Conservation (phyloP, 2,329 filamentous ascomycete species). For the Sclerotinia nivalis region DNA sequence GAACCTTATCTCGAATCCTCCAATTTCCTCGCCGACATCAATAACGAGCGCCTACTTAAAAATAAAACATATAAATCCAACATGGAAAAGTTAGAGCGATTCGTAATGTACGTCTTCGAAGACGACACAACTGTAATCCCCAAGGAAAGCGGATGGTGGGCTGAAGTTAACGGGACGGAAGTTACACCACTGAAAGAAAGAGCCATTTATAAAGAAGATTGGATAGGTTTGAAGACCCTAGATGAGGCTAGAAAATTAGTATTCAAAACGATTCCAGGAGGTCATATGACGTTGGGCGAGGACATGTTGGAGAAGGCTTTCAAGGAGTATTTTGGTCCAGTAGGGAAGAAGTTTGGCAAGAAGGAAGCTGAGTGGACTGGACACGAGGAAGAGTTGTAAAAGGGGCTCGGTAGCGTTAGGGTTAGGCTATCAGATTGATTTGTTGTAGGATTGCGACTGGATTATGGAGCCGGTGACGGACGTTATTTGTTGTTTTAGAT, state of each 20-base stretch:
- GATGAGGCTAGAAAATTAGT: constrained; percentile 77
- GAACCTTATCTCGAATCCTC: constrained; percentile 75
- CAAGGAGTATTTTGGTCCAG: constrained; percentile 47
- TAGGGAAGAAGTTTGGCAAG: constrained; percentile 33
- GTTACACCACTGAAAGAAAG: constrained; percentile 68
- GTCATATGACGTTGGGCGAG: constrained; percentile 79
- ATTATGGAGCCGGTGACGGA: not conserved
- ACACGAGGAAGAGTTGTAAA: constrained; percentile 23
- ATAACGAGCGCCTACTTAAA: constrained; percentile 82
- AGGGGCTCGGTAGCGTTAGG: not conserved
- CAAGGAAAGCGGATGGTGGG: constrained; percentile 89
- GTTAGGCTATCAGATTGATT: not conserved
- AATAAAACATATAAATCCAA: constrained; percentile 73
- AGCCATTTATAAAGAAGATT: constrained; percentile 82
- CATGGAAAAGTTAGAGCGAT: constrained; percentile 67
- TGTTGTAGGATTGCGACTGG: not conserved
- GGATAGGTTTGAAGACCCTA: constrained; percentile 79
- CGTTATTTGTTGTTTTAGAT: constrained; percentile 14
- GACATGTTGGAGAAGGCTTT: constrained; percentile 55
- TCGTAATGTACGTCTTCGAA: constrained; percentile 88
- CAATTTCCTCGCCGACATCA: constrained; percentile 92
- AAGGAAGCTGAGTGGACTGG: not conserved
- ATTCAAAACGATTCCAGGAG: constrained; percentile 71
- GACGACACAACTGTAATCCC: constrained; percentile 85
- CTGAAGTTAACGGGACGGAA: constrained; percentile 74